Conservation (phyloP, 208 protist species). For the Crithidia expoeki region DNA sequence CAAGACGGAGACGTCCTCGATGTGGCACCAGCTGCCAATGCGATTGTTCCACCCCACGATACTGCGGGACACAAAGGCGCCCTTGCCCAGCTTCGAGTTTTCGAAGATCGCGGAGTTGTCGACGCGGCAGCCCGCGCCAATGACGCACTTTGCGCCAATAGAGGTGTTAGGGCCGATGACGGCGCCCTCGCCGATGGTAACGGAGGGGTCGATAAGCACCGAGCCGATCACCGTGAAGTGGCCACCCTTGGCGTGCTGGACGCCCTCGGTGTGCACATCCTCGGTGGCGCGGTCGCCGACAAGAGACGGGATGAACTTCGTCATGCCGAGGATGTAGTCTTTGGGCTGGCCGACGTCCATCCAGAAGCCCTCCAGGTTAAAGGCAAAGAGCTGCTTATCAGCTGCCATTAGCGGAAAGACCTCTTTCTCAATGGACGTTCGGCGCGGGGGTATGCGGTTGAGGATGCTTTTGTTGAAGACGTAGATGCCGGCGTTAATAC, state of each 20-base stretch:
- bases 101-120: conserved; percentile 87
- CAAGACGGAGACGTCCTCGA: conserved; percentile 94
- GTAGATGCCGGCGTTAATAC: conserved; percentile 98
- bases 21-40: conserved; percentile 92
- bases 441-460: conserved; percentile 90
- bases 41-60: conserved; percentile 97
- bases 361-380: conserved; percentile 97
- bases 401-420: conserved; percentile 96
- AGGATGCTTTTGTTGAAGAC: conserved; percentile 96
- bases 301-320: conserved; percentile 87
- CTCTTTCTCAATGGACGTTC: conserved; percentile 97
- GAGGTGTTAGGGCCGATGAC: conserved; percentile 96
- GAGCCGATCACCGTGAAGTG: conserved; percentile 73
- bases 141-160: conserved; percentile 94
- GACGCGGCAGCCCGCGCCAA: conserved; percentile 91
- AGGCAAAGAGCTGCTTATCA: conserved; percentile 94
- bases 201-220: conserved; percentile 89
- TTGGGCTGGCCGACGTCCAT: conserved; percentile 98
- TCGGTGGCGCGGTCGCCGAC: conserved; percentile 37
- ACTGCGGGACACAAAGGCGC: conserved; percentile 82
- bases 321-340: conserved; percentile 93
- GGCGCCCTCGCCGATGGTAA: conserved; percentile 91
- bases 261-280: conserved; percentile 41
- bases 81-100: conserved; percentile 77
- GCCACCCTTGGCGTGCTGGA: conserved; percentile 13